Conservation (phyloP, 805 yeast genomes). For the Sugiyamaella lignohabitans region DNA sequence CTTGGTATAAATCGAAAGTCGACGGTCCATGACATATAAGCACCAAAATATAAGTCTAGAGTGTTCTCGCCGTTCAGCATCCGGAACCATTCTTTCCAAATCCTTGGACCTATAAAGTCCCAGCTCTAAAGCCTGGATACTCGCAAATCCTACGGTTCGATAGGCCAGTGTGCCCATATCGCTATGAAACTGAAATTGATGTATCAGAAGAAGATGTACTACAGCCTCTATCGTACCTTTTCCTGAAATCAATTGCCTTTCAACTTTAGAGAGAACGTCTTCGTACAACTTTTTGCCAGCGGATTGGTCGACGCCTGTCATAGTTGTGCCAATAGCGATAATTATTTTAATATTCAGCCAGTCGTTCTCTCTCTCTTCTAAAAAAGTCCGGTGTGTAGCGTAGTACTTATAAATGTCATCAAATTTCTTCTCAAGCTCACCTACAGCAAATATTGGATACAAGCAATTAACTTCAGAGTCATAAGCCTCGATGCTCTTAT, state of each 20-base stretch:
- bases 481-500: constrained; percentile 15
- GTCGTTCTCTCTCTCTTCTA: constrained; percentile 5
- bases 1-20: constrained; percentile 21
- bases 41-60: constrained; percentile 23
- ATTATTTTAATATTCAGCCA: constrained; percentile 13
- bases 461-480: constrained; percentile 24
- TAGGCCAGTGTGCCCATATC: constrained; percentile 22
- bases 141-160: constrained; percentile 21
- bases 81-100: constrained; percentile 11
- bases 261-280: constrained; percentile 15
- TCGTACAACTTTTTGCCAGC: constrained; percentile 18
- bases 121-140: constrained; percentile 20
- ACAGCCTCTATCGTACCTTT: constrained; percentile 15
- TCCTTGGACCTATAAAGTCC: constrained; percentile 21
- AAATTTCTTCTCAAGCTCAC: constrained; percentile 17
- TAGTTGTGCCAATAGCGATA: constrained; percentile 20
- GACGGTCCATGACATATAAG: constrained; percentile 23
- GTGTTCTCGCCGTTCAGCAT: constrained; percentile 16
- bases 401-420: constrained; percentile 11
- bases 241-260: constrained; percentile 15
- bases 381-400: neutral
- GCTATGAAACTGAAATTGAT: constrained; percentile 23
- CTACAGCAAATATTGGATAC: constrained; percentile 23
- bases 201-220: constrained; percentile 18
- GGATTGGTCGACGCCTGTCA: constrained; percentile 10